Percentiles rank a stretch among this genome's conserved stretches.
phyloP scores from a whole-genome alignment of 768 basidiomycete genomes.

The Ramaria sp. region DNA sequence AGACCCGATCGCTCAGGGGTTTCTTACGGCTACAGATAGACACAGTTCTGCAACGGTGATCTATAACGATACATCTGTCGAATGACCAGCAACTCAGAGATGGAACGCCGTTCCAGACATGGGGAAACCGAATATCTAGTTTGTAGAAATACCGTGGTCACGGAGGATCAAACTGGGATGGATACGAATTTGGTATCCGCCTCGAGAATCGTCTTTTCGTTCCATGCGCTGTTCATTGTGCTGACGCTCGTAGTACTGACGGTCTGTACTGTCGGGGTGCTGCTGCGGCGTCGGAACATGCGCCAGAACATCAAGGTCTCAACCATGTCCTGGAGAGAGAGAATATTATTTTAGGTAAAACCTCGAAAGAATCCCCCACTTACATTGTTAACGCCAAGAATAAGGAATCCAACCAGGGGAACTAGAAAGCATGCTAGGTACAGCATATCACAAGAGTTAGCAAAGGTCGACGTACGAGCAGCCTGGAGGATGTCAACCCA shows the following conservation, averaged over 20 bases:
- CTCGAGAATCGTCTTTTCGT: background rate
- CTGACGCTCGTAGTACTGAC: background rate
- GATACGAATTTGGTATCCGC: background rate
- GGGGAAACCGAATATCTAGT: background rate
- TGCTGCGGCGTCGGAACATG: background rate
- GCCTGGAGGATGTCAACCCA: conserved; percentile 7
- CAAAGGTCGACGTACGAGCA: background rate
- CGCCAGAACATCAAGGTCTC: background rate
- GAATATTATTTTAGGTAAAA: too few species aligned
- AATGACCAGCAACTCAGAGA: background rate
- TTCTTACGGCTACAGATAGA: too few species aligned
- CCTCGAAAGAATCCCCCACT: background rate
- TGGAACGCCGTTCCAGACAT: background rate
- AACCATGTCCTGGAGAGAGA: background rate
- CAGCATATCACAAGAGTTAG: background rate
- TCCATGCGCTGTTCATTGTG: background rate
- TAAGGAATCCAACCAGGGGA: background rate
- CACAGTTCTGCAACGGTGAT: too few species aligned
- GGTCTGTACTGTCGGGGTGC: background rate
- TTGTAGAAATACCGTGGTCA: background rate
- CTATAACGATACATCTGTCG: background rate
- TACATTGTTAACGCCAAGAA: conserved; percentile 1
- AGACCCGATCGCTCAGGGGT: too few species aligned
- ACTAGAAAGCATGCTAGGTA: background rate
- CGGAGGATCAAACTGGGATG: background rate